A percentile compares a stretch with the other conserved stretches of the same genome.
Conservation (phyloP, 148 eudicot species). For the Polygonum maritimum region DNA sequence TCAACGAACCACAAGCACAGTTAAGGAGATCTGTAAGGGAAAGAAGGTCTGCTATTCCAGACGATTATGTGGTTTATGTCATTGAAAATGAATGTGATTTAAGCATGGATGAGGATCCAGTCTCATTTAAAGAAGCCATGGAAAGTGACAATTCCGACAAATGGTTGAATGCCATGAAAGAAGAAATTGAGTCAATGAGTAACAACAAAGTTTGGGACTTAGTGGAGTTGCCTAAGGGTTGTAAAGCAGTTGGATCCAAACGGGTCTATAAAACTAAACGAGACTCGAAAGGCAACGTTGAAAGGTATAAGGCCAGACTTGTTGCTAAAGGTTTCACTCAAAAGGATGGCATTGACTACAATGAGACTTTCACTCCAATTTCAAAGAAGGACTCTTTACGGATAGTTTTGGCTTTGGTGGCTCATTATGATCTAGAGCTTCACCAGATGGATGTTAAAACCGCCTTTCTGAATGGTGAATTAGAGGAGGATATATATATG, state of each 20-base stretch:
- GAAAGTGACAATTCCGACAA: neutral
- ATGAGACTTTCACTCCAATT: neutral
- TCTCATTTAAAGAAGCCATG: neutral
- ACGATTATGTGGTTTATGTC: neutral
- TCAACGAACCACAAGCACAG: neutral
- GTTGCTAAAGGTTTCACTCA: too few species aligned
- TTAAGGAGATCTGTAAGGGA: neutral
- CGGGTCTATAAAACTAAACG: neutral
- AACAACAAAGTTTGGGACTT: slow-evolving; percentile 1
- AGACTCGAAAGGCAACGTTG: neutral
- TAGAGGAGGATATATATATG: neutral
- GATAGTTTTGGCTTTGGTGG: neutral
- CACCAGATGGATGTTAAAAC: slow-evolving; percentile 6
- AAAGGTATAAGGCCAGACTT: neutral
- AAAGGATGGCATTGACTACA: too few species aligned
- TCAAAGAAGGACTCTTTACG: neutral
- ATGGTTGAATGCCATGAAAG: neutral
- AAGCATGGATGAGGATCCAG: neutral
- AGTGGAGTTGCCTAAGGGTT: neutral
- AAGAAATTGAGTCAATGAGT: neutral
- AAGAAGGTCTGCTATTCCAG: neutral
- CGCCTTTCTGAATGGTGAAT: neutral
- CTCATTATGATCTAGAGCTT: neutral
- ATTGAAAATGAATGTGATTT: neutral
- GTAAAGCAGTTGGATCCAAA: neutral